phyloP scores from a whole-genome alignment of 805 yeast genomes.

The Barnettozyma wickerhamii region DNA sequence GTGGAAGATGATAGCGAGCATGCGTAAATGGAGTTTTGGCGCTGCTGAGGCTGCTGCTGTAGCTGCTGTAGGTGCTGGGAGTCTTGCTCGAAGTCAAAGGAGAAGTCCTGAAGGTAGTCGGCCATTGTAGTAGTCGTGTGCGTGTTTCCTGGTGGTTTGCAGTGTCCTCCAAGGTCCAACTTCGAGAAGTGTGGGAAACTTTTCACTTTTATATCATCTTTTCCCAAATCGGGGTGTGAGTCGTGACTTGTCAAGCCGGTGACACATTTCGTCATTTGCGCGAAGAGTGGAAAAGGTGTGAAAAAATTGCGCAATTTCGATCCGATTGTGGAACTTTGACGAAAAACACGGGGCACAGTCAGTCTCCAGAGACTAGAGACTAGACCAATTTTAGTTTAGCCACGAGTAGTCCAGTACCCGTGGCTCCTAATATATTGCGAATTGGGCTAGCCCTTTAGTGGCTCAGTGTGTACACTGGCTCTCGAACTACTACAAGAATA shows the following conservation, averaged over 20 bases:
- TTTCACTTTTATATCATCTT: constrained; percentile 1
- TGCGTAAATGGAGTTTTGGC: constrained; percentile 13
- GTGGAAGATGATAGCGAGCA: constrained; percentile 17
- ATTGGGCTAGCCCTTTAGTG: too few relatives aligned
- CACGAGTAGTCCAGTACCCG: too few relatives aligned
- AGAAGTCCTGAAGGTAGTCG: constrained; percentile 14
- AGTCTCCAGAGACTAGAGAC: too few relatives aligned
- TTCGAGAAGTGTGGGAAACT: background rate
- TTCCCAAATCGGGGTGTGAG: background rate
- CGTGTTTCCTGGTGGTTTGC: background rate
- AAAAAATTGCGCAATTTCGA: constrained; percentile 11
- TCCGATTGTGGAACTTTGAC: too few relatives aligned
- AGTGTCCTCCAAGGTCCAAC: background rate
- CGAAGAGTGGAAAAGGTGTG: constrained; percentile 1
- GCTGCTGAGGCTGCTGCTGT: constrained; percentile 9
- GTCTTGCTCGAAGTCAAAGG: constrained; percentile 12
- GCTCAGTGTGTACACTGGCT: too few relatives aligned
- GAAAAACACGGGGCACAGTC: too few relatives aligned
- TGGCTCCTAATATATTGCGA: too few relatives aligned
- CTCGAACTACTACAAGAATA: too few relatives aligned
- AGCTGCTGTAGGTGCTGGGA: too few relatives aligned
- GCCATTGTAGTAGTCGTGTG: constrained; percentile 6
- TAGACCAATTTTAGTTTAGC: too few relatives aligned
- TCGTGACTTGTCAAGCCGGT: constrained; percentile 1
- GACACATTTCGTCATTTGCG: constrained; percentile 9